Conservation (phyloP, 495 filamentous ascomycete species). For the Neurospora intermedia region DNA sequence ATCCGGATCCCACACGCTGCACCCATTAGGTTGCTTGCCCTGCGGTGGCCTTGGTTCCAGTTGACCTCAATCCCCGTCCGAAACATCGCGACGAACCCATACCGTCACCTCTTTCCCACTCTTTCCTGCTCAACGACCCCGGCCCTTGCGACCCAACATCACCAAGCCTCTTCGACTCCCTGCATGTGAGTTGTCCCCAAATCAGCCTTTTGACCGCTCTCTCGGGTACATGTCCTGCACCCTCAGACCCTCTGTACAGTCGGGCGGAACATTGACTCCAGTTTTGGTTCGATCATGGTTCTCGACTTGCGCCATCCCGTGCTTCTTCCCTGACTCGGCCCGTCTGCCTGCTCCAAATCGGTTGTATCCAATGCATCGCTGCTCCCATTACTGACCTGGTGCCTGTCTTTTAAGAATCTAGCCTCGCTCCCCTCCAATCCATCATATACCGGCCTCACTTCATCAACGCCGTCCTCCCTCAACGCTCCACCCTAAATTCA, state of each 20-base stretch:
- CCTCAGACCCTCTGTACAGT: background rate
- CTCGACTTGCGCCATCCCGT: background rate
- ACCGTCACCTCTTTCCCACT: background rate
- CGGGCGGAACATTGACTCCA: background rate
- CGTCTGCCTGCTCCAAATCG: background rate
- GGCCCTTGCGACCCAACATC: background rate
- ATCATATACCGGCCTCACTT: background rate
- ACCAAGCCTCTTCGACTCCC: background rate
- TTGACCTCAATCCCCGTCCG: background rate
- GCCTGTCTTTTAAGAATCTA: background rate
- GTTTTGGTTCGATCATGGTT: background rate
- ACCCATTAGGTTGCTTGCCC: too few relatives aligned
- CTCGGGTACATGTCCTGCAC: slow-evolving; percentile 6
- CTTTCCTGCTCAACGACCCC: background rate
- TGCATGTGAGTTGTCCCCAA: slow-evolving; percentile 6
- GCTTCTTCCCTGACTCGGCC: background rate
- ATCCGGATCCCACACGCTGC: too few relatives aligned
- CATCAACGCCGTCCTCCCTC: background rate
- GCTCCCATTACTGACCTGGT: background rate
- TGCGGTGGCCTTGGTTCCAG: too few relatives aligned
- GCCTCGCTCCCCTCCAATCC: background rate
- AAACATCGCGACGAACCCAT: background rate
- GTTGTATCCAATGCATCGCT: background rate
- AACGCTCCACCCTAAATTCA: background rate
- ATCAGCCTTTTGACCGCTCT: slow-evolving; percentile 8